A percentile compares a stretch with the other conserved stretches of the same genome.
These are phyloP conservation scores for Nepenthes alata DNA, from an alignment of 179 eudicot genomes.

Conservation along the genomic window DNA sequence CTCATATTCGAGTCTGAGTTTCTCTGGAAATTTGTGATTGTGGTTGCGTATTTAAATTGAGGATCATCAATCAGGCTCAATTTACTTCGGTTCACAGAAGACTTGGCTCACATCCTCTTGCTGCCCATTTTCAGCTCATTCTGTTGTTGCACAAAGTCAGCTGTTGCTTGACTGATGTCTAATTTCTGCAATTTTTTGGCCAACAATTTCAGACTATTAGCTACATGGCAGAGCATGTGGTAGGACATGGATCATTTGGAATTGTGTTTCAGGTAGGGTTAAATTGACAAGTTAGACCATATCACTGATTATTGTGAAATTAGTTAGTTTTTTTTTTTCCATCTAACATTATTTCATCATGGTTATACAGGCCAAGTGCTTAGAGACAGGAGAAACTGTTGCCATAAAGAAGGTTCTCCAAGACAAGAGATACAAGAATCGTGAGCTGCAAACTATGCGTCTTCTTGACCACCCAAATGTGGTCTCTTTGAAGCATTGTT, in stretches of 20 bases:
- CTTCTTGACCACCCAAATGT: constrained; percentile 72
- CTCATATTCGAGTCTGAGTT: no score
- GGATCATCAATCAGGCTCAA: no score
- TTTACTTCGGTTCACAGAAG: no score
- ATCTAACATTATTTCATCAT: constrained; percentile 4
- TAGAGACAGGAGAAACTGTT: constrained; percentile 64
- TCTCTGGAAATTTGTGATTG: no score
- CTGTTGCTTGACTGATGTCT: neutral
- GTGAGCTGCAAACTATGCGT: constrained; percentile 66
- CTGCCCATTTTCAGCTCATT: neutral
- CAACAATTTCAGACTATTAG: constrained; percentile 43
- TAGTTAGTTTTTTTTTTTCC: neutral
- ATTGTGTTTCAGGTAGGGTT: constrained; percentile 56
- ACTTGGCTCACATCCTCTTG: neutral
- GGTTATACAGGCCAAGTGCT: constrained; percentile 47
- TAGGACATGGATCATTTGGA: constrained; percentile 62
- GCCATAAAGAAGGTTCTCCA: constrained; percentile 67
- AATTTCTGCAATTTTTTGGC: neutral
- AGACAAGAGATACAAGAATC: constrained; percentile 67
- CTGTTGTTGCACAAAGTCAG: neutral
- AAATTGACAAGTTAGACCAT: neutral
- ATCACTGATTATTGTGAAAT: neutral
- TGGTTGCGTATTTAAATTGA: no score
- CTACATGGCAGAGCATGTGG: constrained; percentile 75
- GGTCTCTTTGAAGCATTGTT: constrained; percentile 57